Evolutionary conservation across 2,329 filamentous ascomycete genomes (phyloP).

Genomic region (Cytospora leucostoma): DNA sequence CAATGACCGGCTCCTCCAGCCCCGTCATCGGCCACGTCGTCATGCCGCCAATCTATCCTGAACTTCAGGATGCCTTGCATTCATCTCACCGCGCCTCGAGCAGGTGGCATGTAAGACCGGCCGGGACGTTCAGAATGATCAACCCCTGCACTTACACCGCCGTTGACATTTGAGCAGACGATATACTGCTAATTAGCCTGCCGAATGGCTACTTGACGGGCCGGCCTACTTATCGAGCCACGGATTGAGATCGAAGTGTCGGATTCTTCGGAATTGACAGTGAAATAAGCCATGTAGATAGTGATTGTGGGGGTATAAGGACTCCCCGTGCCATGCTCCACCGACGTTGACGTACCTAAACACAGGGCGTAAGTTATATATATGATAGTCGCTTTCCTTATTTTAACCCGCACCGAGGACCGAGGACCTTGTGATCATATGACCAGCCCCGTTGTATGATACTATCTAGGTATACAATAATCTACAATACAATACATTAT

Average conservation of each 20-base stretch:
- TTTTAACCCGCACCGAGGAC: no score
- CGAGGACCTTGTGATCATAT: not conserved
- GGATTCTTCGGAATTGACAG: not conserved
- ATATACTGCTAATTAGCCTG: conserved; percentile 16
- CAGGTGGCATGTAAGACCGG: not conserved
- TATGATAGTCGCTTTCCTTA: not conserved
- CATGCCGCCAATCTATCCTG: not conserved
- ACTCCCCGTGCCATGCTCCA: not conserved
- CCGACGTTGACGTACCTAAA: not conserved
- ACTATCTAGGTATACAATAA: not conserved
- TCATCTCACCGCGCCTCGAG: not conserved
- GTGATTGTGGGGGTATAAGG: not conserved
- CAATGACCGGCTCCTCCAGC: not conserved
- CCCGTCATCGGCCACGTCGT: not conserved
- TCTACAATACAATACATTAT: not conserved
- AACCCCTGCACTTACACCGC: conserved; percentile 22
- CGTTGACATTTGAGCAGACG: conserved; percentile 24
- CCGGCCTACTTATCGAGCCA: conserved; percentile 7
- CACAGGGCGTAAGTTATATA: not conserved
- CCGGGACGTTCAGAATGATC: not conserved
- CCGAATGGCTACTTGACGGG: conserved; percentile 1
- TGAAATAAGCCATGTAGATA: conserved; percentile 3
- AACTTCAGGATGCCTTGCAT: not conserved
- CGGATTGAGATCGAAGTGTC: conserved; percentile 4
- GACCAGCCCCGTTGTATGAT: not conserved